These are phyloP conservation scores for Pseudocercospora cruenta DNA, from an alignment of 2,329 filamentous ascomycete species.

Conservation along the genomic window DNA sequence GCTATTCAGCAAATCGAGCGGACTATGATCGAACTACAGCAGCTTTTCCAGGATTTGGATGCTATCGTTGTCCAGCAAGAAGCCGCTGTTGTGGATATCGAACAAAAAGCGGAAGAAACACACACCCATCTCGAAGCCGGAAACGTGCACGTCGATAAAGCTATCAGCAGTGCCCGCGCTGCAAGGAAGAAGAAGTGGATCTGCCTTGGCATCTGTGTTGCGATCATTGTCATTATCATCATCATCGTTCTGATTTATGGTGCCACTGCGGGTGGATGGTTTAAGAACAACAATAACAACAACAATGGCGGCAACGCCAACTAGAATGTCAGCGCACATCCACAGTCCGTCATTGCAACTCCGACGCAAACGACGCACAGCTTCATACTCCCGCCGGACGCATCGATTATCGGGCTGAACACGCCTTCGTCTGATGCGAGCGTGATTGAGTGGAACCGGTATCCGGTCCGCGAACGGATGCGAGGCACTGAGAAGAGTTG, in stretches of 20 bases:
- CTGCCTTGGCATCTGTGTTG: conserved; percentile 72
- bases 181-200: conserved; percentile 96
- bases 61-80: conserved; percentile 86
- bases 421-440: neutral
- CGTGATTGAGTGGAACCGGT: neutral
- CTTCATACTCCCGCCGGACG: neutral
- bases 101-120: conserved; percentile 84
- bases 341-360: neutral
- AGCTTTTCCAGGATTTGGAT: conserved; percentile 89
- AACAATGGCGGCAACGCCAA: neutral
- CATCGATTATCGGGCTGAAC: too few relatives aligned
- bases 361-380: neutral
- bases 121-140: conserved; percentile 82
- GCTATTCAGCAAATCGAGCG: conserved; percentile 90
- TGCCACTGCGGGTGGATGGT: conserved; percentile 32
- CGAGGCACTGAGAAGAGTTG: neutral
- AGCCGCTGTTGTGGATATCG: conserved; percentile 75
- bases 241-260: conserved; percentile 44
- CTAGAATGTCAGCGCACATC: neutral
- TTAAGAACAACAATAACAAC: conserved; percentile 29
- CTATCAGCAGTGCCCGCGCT: conserved; percentile 77
- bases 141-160: conserved; percentile 79
- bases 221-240: conserved; percentile 42
- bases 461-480: neutral
- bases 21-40: conserved; percentile 83